Base-by-base conservation (phyloP, 2,329 filamentous ascomycete genomes). In the Fusarium pilosicola region DNA sequence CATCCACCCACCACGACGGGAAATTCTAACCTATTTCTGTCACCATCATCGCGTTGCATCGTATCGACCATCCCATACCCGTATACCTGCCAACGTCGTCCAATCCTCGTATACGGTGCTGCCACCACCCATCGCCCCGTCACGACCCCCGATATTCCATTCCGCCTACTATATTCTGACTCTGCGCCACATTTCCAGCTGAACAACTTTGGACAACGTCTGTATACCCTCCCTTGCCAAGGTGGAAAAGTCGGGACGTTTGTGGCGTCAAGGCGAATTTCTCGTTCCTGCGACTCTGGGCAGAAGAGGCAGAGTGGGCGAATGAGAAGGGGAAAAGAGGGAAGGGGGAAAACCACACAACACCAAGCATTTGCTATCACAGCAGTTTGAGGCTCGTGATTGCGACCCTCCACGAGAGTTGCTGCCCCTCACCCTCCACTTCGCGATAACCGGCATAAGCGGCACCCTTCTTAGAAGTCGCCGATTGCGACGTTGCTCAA, bases 401-500 rank as follows among this genome's bases (percentile, higher is more conserved):
- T 71, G 56, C 51, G 61, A 65, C 46, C 66, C 64, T 62, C 36
- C 36, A 45, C 58, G 58, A 60, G 61, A 60, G 38, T 39, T 55
- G 45, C 58, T 62, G 10, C 38, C 56, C 65, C 55, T 67, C 57
- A 38, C 32, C 56, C 41, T 45, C 45, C 63, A 52, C 41, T 57
- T 59, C 36, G 41, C 55, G 39, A 62, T n/a, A 49, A 42, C 56
- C 48, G 57, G 60, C 66, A 68, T 57, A 71, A 71, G 59, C 71
- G 46, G 56, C 55, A 63, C 46, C 67, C 38, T 69, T 63, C 44
- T 63, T 63, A 56, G 57, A 65, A 56, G 76, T 78, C 70, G 76
- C 76, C 65, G 51, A 46, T 62, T 67, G 74, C 76, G 70, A 77
- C 77, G 64, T 75, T 68, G 26, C 61, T 64, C 82, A 87, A 83